Percentiles rank a stretch among this genome's conserved stretches.
Conservation (phyloP, 1,139 yeast genomes). For the Komagataea norvegica region DNA sequence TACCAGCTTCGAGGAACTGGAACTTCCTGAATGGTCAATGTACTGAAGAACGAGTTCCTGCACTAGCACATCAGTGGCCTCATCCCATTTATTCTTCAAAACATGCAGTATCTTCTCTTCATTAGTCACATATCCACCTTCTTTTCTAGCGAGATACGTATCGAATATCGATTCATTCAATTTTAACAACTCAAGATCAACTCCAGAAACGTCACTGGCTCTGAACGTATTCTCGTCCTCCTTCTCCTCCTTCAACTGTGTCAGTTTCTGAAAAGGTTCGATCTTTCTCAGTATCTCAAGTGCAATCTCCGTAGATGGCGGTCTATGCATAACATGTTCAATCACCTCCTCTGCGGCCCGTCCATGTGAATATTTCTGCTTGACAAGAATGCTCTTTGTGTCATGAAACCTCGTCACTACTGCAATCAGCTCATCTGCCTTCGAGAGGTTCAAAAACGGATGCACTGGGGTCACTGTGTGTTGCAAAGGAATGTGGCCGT, state of each 20-base stretch:
- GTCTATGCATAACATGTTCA: neutral
- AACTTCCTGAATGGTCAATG: slow-evolving; percentile 2
- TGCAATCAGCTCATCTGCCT: neutral
- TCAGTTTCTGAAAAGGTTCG: neutral
- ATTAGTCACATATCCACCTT: slow-evolving; percentile 6
- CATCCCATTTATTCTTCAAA: slow-evolving; percentile 1
- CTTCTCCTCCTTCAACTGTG: neutral
- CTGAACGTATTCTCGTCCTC: neutral
- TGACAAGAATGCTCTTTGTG: neutral
- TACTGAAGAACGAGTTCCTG: neutral
- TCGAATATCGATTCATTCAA: slow-evolving; percentile 4
- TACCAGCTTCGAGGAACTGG: neutral
- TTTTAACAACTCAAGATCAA: neutral
- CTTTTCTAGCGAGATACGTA: neutral
- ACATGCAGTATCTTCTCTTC: slow-evolving; percentile 9
- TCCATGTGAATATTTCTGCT: neutral
- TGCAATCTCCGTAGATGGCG: slow-evolving; percentile 2
- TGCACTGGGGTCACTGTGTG: neutral
- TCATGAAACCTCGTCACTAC: neutral
- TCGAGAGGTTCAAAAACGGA: slow-evolving; percentile 4
- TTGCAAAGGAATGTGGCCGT: neutral
- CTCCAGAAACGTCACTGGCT: neutral
- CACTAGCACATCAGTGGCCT: neutral
- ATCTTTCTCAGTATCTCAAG: neutral
- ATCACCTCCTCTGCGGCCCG: neutral